These are phyloP conservation scores for Malus domestica DNA, from an alignment of 306 rosid genomes.

Conservation along the genomic window DNA sequence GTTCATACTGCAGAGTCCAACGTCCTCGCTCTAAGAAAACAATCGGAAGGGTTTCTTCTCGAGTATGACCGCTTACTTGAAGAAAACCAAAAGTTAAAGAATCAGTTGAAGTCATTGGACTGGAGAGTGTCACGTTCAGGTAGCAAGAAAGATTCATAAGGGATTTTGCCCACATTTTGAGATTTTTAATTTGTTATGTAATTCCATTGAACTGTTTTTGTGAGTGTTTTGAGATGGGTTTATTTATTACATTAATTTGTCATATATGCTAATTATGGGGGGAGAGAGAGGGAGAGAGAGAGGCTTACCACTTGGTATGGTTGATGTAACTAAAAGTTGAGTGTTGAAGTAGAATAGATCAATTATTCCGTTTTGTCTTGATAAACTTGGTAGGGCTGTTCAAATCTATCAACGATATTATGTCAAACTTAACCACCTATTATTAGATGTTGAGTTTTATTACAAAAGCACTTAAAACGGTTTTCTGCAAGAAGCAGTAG, in stretches of 20 bases:
- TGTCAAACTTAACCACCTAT: too few species aligned
- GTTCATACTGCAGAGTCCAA: constrained; percentile 58
- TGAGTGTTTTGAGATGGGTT: constrained; percentile 30
- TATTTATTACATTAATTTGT: constrained; percentile 19
- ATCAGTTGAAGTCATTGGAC: constrained; percentile 54
- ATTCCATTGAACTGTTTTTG: constrained; percentile 13
- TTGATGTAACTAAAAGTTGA: constrained; percentile 4
- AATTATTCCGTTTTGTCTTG: too few species aligned
- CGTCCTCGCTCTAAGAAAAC: constrained; percentile 71
- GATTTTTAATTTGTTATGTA: neutral
- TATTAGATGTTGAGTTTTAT: too few species aligned
- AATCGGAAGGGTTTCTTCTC: constrained; percentile 89
- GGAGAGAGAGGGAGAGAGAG: constrained; percentile 3
- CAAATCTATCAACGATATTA: too few species aligned
- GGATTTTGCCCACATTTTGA: constrained; percentile 6
- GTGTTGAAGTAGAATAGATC: too few species aligned
- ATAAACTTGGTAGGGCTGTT: too few species aligned
- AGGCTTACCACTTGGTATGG: constrained; percentile 31
- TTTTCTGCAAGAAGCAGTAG: accelerated
- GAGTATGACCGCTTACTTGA: constrained; percentile 87
- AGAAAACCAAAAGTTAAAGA: constrained; percentile 76
- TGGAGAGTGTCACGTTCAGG: constrained; percentile 43
- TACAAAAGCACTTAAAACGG: too few species aligned
- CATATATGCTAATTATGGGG: constrained; percentile 25
- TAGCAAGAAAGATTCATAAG: constrained; percentile 69